Conservation (phyloP, 768 basidiomycete genomes). For the Agrocybe praecox region DNA sequence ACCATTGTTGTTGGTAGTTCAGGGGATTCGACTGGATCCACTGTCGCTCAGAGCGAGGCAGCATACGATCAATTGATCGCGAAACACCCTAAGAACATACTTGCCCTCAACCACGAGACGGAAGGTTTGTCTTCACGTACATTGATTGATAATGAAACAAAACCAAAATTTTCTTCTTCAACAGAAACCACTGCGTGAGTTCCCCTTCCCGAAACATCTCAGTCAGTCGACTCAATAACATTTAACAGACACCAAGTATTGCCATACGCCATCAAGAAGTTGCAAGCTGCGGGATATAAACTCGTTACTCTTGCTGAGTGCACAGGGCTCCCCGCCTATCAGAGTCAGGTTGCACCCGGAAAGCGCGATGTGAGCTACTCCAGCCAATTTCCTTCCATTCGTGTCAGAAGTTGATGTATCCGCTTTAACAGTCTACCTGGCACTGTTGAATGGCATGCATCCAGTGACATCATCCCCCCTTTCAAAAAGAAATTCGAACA, state of each 20-base stretch:
- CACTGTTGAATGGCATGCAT: constrained; percentile 16
- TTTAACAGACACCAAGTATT: constrained; percentile 36
- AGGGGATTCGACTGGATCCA: constrained; percentile 38
- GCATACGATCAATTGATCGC: constrained; percentile 29
- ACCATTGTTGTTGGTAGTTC: constrained; percentile 26
- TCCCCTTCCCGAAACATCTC: background rate
- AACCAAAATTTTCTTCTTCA: background rate
- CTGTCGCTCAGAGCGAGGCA: constrained; percentile 31
- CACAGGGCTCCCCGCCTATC: constrained; percentile 38
- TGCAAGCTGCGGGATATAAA: constrained; percentile 40
- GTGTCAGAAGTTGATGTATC: background rate
- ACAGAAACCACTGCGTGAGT: constrained; percentile 40
- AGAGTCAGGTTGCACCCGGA: constrained; percentile 27
- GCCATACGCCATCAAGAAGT: constrained; percentile 36
- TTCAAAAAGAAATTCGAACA: too few relatives aligned
- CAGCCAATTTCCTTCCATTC: background rate
- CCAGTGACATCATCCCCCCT: too few relatives aligned
- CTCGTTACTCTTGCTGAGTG: constrained; percentile 46
- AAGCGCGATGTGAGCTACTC: constrained; percentile 31
- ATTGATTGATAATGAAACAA: too few relatives aligned
- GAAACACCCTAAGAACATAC: constrained; percentile 33
- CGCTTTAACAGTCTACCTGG: constrained; percentile 27
- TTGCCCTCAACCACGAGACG: constrained; percentile 47
- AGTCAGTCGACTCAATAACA: background rate
- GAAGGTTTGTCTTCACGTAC: constrained; percentile 23